Evolutionary conservation across 257 asterid species (phyloP).

Genomic region (Solanum bulbocastanum): DNA sequence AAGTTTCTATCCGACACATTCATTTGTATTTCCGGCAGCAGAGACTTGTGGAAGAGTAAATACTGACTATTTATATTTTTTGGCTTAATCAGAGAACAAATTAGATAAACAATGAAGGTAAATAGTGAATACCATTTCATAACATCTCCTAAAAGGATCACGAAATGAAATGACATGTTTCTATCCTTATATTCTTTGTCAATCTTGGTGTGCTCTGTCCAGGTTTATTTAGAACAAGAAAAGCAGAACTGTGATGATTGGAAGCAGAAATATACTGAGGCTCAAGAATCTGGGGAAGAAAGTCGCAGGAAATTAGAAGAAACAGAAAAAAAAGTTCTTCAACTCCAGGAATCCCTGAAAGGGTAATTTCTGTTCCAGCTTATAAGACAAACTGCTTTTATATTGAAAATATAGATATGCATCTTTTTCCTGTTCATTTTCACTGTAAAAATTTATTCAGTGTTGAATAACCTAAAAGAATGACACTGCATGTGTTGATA

Average conservation of each 20-base stretch:
- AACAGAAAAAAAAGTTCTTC: conserved; percentile 57
- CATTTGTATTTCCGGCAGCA: background rate
- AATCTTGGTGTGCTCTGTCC: conserved; percentile 3
- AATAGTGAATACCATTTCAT: background rate
- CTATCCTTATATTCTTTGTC: background rate
- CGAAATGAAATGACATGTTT: background rate
- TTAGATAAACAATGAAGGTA: background rate
- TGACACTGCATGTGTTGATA: background rate
- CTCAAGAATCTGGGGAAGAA: conserved; percentile 48
- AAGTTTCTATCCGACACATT: background rate
- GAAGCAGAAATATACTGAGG: conserved; percentile 51
- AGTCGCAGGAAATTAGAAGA: conserved; percentile 65
- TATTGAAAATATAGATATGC: background rate
- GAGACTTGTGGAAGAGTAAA: background rate
- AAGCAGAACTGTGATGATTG: conserved; percentile 43
- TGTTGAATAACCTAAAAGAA: background rate
- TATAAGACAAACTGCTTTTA: background rate
- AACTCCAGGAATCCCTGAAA: conserved; percentile 71
- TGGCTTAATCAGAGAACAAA: background rate
- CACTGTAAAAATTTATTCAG: background rate
- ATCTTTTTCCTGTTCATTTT: background rate
- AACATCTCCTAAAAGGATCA: background rate
- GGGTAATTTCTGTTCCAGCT: conserved; percentile 38
- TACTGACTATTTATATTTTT: background rate
- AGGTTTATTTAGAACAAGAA: conserved; percentile 57